phyloP scores from a whole-genome alignment of 176 grass and related monocot genomes.

The Rhynchospora breviuscula region DNA sequence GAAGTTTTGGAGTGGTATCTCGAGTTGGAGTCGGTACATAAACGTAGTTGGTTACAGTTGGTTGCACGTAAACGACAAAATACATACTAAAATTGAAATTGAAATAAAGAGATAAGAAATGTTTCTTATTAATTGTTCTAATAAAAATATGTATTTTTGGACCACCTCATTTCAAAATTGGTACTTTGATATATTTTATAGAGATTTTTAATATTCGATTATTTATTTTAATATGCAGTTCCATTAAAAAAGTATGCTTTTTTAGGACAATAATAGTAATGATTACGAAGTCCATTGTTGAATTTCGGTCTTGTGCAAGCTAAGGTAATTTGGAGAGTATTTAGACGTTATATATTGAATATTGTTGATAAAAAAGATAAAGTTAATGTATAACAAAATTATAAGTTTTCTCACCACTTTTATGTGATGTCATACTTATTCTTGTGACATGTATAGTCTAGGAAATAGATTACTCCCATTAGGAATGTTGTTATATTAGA shows the following conservation, averaged over 20 bases:
- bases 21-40: not conserved
- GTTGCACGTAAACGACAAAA: not conserved
- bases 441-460: too few species aligned
- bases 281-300: not conserved
- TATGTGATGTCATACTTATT: not conserved
- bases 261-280: not conserved
- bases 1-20: not conserved
- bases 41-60: not conserved
- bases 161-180: not conserved
- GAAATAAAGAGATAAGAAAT: not conserved
- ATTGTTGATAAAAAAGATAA: not conserved
- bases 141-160: not conserved
- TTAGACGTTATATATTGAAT: not conserved
- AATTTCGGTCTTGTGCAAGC: not conserved
- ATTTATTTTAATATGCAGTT: not conserved
- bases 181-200: not conserved
- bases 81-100: not conserved
- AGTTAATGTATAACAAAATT: not conserved
- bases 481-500: too few species aligned
- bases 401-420: not conserved
- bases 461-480: too few species aligned
- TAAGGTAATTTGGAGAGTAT: not conserved
- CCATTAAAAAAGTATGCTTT: too few species aligned
- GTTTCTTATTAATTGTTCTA: not conserved
- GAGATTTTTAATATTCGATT: not conserved